Conservation (phyloP, 805 yeast genomes). For the Lachancea cidri region DNA sequence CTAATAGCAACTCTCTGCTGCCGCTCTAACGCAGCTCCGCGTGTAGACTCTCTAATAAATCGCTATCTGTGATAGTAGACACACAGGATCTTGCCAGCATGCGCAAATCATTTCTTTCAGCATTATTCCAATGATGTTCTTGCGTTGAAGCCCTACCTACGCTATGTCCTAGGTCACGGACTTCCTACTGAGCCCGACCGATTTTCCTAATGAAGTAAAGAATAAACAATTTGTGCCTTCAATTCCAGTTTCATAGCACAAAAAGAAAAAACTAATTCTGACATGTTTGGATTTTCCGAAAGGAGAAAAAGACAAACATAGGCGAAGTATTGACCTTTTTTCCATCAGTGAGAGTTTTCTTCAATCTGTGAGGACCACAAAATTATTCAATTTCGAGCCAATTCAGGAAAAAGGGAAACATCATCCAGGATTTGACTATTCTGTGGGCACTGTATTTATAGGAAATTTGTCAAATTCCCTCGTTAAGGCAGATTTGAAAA, state of each 20-base stretch:
- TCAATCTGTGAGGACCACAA: slow-evolving; percentile 3
- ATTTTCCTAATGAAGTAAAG: not conserved
- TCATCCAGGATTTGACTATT: not conserved
- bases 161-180: not conserved
- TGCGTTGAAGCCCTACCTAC: not conserved
- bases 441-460: not conserved
- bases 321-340: not conserved
- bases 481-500: not conserved
- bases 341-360: not conserved
- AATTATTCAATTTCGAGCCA: slow-evolving; percentile 5
- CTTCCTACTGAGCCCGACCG: not conserved
- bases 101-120: not conserved
- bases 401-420: slow-evolving; percentile 11
- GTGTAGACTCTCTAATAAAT: no score
- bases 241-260: not conserved
- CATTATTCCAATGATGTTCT: not conserved
- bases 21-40: no score
- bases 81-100: no score
- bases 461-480: not conserved
- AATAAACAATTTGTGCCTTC: not conserved
- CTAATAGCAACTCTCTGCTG: no score
- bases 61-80: no score
- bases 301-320: not conserved
- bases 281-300: not conserved
- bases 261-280: not conserved